phyloP scores from a whole-genome alignment of 768 basidiomycete species.

The Wakefieldia striispora region DNA sequence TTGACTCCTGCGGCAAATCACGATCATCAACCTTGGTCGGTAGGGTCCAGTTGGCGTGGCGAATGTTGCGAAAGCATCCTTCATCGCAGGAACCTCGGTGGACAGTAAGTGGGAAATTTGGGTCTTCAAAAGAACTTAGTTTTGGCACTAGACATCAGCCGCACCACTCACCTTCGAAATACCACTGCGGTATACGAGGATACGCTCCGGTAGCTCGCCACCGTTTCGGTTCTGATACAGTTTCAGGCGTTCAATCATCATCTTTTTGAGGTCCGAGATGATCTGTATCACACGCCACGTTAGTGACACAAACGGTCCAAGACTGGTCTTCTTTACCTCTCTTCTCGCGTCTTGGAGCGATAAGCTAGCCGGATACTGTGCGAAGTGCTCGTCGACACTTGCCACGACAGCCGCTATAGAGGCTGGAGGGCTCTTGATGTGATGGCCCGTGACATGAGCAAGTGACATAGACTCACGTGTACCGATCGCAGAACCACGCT shows the following conservation, averaged over 20 bases:
- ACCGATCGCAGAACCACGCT: slow-evolving; percentile 54
- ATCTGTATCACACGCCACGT: slow-evolving; percentile 22
- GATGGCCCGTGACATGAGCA: neutral
- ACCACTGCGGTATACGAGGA: slow-evolving; percentile 58
- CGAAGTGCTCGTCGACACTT: slow-evolving; percentile 38
- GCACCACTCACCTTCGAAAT: slow-evolving; percentile 56
- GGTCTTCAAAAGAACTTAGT: too few species aligned
- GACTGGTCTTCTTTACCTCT: slow-evolving; percentile 42
- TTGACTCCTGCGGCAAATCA: slow-evolving; percentile 49
- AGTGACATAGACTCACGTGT: slow-evolving; percentile 26
- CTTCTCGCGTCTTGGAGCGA: slow-evolving; percentile 50
- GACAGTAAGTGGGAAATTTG: slow-evolving; percentile 4
- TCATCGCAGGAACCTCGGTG: slow-evolving; percentile 39
- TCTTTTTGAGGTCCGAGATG: slow-evolving; percentile 39
- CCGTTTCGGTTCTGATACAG: slow-evolving; percentile 32
- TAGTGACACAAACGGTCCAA: too few species aligned
- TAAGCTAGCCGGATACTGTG: slow-evolving; percentile 45
- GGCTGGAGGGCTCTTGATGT: slow-evolving; percentile 12
- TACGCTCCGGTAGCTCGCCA: slow-evolving; percentile 37
- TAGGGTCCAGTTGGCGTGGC: slow-evolving; percentile 30
- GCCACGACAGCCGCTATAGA: slow-evolving; percentile 50
- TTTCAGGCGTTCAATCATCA: slow-evolving; percentile 43
- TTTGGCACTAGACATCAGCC: too few species aligned
- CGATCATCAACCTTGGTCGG: slow-evolving; percentile 41
- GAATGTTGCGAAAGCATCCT: slow-evolving; percentile 37